Conservation (phyloP, 495 filamentous ascomycete genomes). For the Podospora conica region DNA sequence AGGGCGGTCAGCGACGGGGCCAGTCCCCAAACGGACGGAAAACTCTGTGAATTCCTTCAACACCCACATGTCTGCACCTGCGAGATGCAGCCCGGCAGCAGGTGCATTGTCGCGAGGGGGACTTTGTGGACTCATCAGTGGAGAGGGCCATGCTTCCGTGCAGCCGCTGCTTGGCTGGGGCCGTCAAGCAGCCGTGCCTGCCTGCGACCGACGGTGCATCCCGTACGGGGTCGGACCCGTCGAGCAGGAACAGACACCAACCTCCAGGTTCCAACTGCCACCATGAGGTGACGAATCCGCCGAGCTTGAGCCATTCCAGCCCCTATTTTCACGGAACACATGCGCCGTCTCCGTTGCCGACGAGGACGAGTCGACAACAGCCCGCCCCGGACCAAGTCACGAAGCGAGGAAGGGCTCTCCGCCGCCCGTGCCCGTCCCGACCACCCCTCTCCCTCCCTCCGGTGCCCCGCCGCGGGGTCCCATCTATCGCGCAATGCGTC, state of each 20-base stretch:
- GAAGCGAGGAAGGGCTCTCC: neutral
- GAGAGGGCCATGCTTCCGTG: neutral
- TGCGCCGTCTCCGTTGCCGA: neutral
- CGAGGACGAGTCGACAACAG: neutral
- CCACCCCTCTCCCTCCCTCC: neutral
- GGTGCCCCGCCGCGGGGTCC: neutral
- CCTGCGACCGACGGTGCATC: neutral
- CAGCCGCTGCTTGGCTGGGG: neutral
- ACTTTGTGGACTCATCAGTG: neutral
- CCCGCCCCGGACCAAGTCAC: neutral
- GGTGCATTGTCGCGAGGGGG: constrained; percentile 7
- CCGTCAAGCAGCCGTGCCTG: neutral
- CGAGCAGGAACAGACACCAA: neutral
- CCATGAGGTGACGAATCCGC: neutral
- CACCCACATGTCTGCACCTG: constrained; percentile 8
- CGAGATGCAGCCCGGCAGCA: constrained; percentile 17
- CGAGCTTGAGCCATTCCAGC: too few relatives aligned
- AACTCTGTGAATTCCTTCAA: constrained; percentile 3
- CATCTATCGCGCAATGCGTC: neutral
- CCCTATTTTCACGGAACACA: neutral
- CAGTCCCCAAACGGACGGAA: constrained; percentile 11
- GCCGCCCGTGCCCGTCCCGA: neutral
- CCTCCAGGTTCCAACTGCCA: neutral
- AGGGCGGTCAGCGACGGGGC: constrained; percentile 27
- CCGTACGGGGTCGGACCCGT: neutral